Percentiles rank a stretch among this genome's conserved stretches.
These are phyloP conservation scores for Puccinellia tenuiflora DNA, from an alignment of 176 grass and related monocot genomes.

Conservation along the genomic window DNA sequence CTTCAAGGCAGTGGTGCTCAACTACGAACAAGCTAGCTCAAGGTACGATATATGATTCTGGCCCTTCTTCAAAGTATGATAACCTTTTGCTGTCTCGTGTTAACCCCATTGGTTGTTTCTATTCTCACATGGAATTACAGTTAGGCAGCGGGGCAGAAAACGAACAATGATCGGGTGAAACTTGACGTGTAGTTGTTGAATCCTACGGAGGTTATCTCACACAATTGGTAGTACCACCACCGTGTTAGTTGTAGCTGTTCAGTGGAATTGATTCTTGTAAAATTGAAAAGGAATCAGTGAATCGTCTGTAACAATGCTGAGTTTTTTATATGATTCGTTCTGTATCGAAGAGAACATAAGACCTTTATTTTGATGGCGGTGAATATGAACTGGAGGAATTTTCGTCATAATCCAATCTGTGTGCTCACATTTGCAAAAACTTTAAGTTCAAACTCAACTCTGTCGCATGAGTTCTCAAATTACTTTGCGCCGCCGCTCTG, in stretches of 20 bases:
- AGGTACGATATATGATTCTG: conserved; percentile 26
- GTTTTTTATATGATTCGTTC: neutral
- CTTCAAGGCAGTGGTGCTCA: conserved; percentile 86
- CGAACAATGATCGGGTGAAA: conserved; percentile 75
- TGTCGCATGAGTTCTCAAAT: neutral
- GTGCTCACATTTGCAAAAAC: no score
- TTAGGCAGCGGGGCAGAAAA: conserved; percentile 77
- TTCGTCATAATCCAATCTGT: no score
- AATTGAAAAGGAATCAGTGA: neutral
- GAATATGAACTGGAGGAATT: neutral
- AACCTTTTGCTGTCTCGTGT: neutral
- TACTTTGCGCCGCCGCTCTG: neutral
- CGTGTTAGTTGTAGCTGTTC: neutral
- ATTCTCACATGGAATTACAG: conserved; percentile 20
- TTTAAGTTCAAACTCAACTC: neutral
- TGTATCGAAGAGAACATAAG: neutral
- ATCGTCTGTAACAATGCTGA: neutral
- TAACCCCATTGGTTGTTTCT: neutral
- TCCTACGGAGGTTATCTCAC: neutral
- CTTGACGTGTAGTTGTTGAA: neutral
- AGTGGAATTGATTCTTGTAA: neutral
- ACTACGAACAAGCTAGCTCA: conserved; percentile 94
- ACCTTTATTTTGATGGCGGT: neutral
- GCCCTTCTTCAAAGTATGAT: neutral
- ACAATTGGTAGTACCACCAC: neutral